These are phyloP conservation scores for Cucumis cinereus DNA, from an alignment of 306 rosid species.

Conservation along the genomic window DNA sequence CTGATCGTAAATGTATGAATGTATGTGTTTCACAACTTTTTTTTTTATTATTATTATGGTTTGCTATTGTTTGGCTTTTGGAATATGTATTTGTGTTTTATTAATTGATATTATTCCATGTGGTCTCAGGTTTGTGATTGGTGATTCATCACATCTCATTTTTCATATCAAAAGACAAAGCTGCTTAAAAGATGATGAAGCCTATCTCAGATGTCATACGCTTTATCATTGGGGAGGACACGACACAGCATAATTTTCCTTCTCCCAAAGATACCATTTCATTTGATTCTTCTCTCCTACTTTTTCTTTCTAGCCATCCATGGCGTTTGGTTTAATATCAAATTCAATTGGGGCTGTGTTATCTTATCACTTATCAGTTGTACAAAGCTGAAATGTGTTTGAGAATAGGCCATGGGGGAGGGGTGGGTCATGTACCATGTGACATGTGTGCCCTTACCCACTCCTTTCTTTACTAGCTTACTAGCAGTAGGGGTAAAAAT, in stretches of 20 bases:
- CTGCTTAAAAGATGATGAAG: background rate
- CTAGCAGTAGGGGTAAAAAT: background rate
- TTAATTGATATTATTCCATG: background rate
- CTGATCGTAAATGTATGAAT: too few relatives aligned
- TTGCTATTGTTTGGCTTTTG: background rate
- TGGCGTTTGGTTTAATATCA: background rate
- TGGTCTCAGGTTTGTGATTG: background rate
- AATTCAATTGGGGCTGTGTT: background rate
- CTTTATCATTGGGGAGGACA: background rate
- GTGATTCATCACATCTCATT: too few relatives aligned
- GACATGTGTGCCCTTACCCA: background rate
- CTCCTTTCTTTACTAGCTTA: background rate
- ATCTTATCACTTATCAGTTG: too few relatives aligned
- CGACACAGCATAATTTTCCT: background rate
- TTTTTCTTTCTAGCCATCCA: background rate
- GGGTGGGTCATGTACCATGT: background rate
- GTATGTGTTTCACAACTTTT: too few relatives aligned
- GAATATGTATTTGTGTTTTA: too few relatives aligned
- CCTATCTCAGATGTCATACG: background rate
- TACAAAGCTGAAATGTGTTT: background rate
- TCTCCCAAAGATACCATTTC: background rate
- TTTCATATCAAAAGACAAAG: background rate
- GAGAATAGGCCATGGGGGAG: background rate
- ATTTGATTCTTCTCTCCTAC: background rate
- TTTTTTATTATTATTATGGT: too few relatives aligned